Base-by-base conservation (phyloP, 495 filamentous ascomycete genomes). In the Daldinia caldariorum region DNA sequence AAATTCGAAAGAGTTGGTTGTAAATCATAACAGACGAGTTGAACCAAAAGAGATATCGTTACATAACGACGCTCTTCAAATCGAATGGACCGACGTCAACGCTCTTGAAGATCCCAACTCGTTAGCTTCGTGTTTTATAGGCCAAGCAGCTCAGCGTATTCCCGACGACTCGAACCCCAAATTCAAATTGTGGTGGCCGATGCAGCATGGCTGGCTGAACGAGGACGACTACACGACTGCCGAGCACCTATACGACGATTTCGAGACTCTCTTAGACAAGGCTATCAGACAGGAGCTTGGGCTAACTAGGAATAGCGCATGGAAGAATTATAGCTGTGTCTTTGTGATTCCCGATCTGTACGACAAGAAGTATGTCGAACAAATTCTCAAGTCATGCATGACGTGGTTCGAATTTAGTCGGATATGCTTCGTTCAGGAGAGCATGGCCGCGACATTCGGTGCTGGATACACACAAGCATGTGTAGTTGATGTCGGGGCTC, bases 321-420 rank as follows among this genome's bases (percentile, higher is more conserved):
- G 92, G 89, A 84, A 85, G 41, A 90, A 94, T 75, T 97, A 97
- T 77, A 92, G 91, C 54, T 97, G 94, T 72, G 94, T 97, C 4
- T 92, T 98, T 67, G 89, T 99, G 47, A 93, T 99, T 14, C 96
- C 95, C 2, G 95, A 99, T 75, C 85, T 99, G 0, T 99, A 97
- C 79, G 95, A 99, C 77, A 94, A 95, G 73, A 87, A 86, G 16
- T 97, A 97, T 71, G 91, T 98, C 16, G 90, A 89, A n/a, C 86
- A 89, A 56, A 80, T 92, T 12, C 82, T 99, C 41, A 91, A 96
- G 47, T 89, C 95, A 71, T 84, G 95, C 57, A 88, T 98, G 80
- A 91, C 89, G 39, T 91, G 95, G 74, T 93, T 97, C 74, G 89
- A 91, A 29, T 97, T 99, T 73, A 89, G 88, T 58, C 89, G 90